These are phyloP conservation scores for Cylindrotheca fusiformis DNA, from an alignment of 108 stramenopile species.

Conservation along the genomic window DNA sequence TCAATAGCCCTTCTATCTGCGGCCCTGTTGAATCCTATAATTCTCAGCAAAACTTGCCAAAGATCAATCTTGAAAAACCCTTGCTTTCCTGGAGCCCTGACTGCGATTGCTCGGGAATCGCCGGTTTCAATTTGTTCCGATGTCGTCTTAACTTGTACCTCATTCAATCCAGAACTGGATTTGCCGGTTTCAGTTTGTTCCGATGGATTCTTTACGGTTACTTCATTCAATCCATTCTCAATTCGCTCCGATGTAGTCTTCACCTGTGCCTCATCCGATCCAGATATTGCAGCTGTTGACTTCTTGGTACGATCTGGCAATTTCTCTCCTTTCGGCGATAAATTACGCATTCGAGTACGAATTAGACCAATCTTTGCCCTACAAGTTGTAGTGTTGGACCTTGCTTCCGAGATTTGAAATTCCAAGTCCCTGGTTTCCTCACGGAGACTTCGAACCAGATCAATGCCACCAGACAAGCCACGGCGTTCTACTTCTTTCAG, in stretches of 20 bases:
- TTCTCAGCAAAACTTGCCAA: conserved; percentile 54
- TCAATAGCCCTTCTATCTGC: conserved; percentile 20
- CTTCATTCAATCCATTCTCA: conserved; percentile 5
- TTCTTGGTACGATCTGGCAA: background rate
- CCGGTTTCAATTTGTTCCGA: conserved; percentile 42
- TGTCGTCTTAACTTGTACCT: background rate
- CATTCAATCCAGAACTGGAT: background rate
- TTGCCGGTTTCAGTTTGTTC: background rate
- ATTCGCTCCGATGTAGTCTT: too few relatives aligned
- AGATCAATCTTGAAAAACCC: conserved; percentile 45
- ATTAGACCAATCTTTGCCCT: conserved; percentile 62
- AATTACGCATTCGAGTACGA: conserved; percentile 17
- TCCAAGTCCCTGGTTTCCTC: conserved; percentile 71
- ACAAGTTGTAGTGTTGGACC: conserved; percentile 46
- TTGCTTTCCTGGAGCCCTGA: conserved; percentile 27
- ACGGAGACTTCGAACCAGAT: conserved; percentile 50
- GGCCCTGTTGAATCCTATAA: conserved; percentile 44
- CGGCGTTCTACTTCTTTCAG: conserved; percentile 60
- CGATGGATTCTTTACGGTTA: background rate
- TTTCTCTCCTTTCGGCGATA: background rate
- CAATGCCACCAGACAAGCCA: conserved; percentile 67
- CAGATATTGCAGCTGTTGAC: background rate
- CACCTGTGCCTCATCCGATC: background rate
- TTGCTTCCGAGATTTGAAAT: conserved; percentile 44
- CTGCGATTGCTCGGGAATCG: conserved; percentile 37